phyloP scores from a whole-genome alignment of 768 basidiomycete species.

The Tricholoma flavovirens region DNA sequence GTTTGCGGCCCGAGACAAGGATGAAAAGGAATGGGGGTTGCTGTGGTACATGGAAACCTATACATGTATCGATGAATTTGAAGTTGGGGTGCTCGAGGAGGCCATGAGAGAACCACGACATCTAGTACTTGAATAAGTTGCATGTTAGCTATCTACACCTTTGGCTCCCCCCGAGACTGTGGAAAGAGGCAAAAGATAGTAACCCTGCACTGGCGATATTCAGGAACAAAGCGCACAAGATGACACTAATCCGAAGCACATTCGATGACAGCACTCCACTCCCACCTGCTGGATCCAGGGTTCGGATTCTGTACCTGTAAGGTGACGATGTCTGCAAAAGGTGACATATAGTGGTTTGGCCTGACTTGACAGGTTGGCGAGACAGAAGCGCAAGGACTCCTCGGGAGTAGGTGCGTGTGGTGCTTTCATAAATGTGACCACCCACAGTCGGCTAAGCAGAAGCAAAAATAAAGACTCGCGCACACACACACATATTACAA shows the following conservation, averaged over 20 bases:
- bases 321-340: not conserved
- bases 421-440: not conserved
- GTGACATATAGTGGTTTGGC: slow-evolving; percentile 10
- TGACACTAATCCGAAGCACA: not conserved
- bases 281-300: not conserved
- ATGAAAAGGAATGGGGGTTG: slow-evolving; percentile 3
- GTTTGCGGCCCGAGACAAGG: not conserved
- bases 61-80: slow-evolving; percentile 14
- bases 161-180: slow-evolving; percentile 14
- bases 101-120: not conserved
- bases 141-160: slow-evolving; percentile 1
- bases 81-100: not conserved
- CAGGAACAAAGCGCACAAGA: slow-evolving; percentile 19
- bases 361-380: slow-evolving; percentile 16
- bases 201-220: slow-evolving; percentile 16
- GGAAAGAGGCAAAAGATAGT: slow-evolving; percentile 8
- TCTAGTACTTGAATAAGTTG: slow-evolving; percentile 11
- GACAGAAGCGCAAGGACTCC: slow-evolving; percentile 13
- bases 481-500: slow-evolving; percentile 9
- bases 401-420: not conserved
- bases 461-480: slow-evolving; percentile 1
- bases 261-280: not conserved
- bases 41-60: slow-evolving; percentile 8
- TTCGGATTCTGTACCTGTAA: not conserved
- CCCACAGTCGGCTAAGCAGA: slow-evolving; percentile 1